phyloP scores from a whole-genome alignment of 441 rosid genomes.

The California macrophylla region DNA sequence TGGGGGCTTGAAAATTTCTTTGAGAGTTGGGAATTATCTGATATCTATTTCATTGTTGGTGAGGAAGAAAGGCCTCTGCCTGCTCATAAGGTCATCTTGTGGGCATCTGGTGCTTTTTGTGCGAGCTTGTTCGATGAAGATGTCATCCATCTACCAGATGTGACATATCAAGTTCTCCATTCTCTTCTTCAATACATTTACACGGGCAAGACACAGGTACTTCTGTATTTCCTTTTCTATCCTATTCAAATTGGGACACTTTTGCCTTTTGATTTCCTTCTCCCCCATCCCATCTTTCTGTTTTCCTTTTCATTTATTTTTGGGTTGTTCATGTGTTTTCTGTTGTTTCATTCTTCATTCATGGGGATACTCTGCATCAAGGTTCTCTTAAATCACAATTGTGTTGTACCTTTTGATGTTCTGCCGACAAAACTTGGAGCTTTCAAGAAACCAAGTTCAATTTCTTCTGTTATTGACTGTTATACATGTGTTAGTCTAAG shows the following conservation, averaged over 20 bases:
- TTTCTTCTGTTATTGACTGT: not conserved
- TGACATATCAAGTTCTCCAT: constrained; percentile 48
- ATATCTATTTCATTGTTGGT: constrained; percentile 60
- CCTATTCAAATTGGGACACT: not conserved
- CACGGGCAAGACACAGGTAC: constrained; percentile 70
- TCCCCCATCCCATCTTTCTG: not conserved
- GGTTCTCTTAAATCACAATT: not conserved
- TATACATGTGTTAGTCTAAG: not conserved
- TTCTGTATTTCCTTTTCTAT: not conserved
- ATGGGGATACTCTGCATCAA: not conserved
- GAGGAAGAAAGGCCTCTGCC: constrained; percentile 56
- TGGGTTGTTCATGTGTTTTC: constrained; percentile 5
- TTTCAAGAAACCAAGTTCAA: not conserved
- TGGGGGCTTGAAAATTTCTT: constrained; percentile 81
- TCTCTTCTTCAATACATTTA: constrained; percentile 83
- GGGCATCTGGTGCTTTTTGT: constrained; percentile 65
- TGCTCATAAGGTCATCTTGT: constrained; percentile 80
- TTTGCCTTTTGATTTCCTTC: not conserved
- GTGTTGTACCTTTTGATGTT: not conserved
- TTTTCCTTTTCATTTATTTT: not conserved
- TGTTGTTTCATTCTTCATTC: constrained; percentile 9
- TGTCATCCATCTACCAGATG: constrained; percentile 43
- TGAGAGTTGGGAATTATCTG: constrained; percentile 75
- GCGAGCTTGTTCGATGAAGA: constrained; percentile 34
- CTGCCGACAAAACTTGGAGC: not conserved